Base-by-base conservation (phyloP, 176 grass and related monocot genomes). In the Dendrocalamus sinicus region DNA sequence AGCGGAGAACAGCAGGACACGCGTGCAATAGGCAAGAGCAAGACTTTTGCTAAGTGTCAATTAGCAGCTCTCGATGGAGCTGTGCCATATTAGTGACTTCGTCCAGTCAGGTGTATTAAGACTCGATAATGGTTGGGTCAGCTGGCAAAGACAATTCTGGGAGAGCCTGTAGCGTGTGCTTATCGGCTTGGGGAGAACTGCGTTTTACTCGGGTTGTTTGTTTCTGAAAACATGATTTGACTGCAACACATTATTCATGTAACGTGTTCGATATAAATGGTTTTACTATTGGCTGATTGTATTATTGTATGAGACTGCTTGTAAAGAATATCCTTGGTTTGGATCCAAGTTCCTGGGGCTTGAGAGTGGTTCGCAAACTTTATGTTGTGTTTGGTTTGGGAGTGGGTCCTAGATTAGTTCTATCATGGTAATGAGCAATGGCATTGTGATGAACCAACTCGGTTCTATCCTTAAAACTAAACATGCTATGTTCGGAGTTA, bases 1-100 rank as follows among this genome's bases (percentile, higher is more conserved):
- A 32, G 96, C 91, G 23, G 96, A 98, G 79, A 91, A 94, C 62
- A 98, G 90, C 83, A 98, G 96, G 67, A 91, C 67, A 9, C 93
- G 92, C 8, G 64, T 81, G 2, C 82, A 88, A 32, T 82, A 73
- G 86, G 41, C 82, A 77, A 70, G 12, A 11, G 41, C 30, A 19
- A 57, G 23, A 30, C 32, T 88, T 26, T 37, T 52, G 58, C 73
- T 53, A 51, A 72, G 68, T 19, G 14, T 41, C n/a, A n/a, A 70
- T 53, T 22, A 47, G 8, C 50, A 73, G 22, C 53, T 70, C 53
- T 55, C 6, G 8, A 43, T 61, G 60, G 72, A 89, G 76, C 77
- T 14, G 46, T 22, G 4, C 13, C 22, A 72, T 14, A 50, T 67
- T 52, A 22, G 78, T 30, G 66, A 35, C 53, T 86, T 76, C 24